Evolutionary conservation across 495 filamentous ascomycete genomes (phyloP).

Genomic region (Tuber magnatum): DNA sequence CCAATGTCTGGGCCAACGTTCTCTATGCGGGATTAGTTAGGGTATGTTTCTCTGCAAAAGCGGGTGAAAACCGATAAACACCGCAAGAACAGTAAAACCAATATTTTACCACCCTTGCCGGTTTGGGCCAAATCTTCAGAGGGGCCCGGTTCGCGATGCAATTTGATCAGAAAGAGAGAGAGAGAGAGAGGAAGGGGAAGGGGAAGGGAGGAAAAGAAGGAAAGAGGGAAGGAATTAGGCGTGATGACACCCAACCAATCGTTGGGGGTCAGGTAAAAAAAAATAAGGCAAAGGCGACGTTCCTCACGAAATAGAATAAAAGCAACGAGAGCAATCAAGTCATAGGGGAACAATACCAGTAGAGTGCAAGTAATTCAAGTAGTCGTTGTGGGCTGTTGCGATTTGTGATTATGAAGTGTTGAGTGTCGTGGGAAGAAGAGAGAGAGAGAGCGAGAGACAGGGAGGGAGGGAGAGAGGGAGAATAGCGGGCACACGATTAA

Average conservation of each 20-base stretch:
- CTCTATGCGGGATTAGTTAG: slow-evolving; percentile 2
- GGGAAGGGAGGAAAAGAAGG: slow-evolving; percentile 26
- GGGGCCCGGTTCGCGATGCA: neutral
- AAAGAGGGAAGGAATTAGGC: slow-evolving; percentile 28
- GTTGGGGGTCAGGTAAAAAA: slow-evolving; percentile 29
- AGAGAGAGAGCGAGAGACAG: slow-evolving; percentile 26
- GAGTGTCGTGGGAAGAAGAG: slow-evolving; percentile 22
- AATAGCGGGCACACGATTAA: slow-evolving; percentile 25
- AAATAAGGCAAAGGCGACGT: slow-evolving; percentile 35
- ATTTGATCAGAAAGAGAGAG: slow-evolving; percentile 14
- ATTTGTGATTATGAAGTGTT: slow-evolving; percentile 26
- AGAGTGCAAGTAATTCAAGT: slow-evolving; percentile 34
- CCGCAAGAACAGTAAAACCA: neutral
- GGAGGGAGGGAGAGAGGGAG: slow-evolving; percentile 32
- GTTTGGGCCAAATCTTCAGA: neutral
- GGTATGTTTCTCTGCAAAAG: neutral
- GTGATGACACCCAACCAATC: slow-evolving; percentile 37
- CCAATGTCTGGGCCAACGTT: neutral
- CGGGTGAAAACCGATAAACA: slow-evolving; percentile 1
- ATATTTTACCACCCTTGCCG: slow-evolving; percentile 3
- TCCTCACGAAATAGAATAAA: slow-evolving; percentile 29
- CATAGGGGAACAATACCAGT: slow-evolving; percentile 25
- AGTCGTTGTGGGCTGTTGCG: slow-evolving; percentile 12
- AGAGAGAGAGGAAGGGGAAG: slow-evolving; percentile 24
- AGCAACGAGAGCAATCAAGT: slow-evolving; percentile 23